These are phyloP conservation scores for Gossypium arboreum DNA, from an alignment of 345 rosid genomes.

Conservation along the genomic window DNA sequence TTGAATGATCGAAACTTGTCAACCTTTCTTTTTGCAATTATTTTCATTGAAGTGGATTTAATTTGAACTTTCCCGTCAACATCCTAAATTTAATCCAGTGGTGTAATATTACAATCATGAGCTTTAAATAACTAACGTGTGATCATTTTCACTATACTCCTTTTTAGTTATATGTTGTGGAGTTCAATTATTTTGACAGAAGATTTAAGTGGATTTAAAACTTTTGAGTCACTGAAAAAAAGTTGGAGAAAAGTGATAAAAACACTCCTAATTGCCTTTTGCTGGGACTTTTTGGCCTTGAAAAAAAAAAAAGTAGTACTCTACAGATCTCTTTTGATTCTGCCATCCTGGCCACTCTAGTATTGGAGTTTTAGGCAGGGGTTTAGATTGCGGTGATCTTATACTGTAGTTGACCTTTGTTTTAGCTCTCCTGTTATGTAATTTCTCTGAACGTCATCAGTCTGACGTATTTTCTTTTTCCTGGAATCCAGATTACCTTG, in stretches of 20 bases:
- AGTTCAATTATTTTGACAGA: neutral
- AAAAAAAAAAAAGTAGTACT: too few species aligned
- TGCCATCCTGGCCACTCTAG: too few species aligned
- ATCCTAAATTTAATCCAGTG: neutral
- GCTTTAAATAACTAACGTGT: neutral
- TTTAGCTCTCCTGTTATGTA: neutral
- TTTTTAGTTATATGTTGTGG: neutral
- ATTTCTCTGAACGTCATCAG: neutral
- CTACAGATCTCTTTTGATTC: too few species aligned
- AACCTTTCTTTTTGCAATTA: neutral
- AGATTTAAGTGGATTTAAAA: neutral
- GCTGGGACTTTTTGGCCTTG: neutral
- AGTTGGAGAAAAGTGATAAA: neutral
- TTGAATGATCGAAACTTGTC: neutral
- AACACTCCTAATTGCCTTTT: neutral
- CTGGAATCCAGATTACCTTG: conserved; percentile 4
- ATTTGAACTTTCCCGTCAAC: neutral
- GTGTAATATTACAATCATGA: neutral
- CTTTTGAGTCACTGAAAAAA: neutral
- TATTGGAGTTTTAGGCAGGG: neutral
- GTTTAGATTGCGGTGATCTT: neutral
- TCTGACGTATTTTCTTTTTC: neutral
- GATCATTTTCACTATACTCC: neutral
- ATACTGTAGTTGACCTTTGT: neutral
- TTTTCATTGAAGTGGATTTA: neutral